These are phyloP conservation scores for Cystobasidium tubakii DNA, from an alignment of 768 basidiomycete species.

Conservation along the genomic window DNA sequence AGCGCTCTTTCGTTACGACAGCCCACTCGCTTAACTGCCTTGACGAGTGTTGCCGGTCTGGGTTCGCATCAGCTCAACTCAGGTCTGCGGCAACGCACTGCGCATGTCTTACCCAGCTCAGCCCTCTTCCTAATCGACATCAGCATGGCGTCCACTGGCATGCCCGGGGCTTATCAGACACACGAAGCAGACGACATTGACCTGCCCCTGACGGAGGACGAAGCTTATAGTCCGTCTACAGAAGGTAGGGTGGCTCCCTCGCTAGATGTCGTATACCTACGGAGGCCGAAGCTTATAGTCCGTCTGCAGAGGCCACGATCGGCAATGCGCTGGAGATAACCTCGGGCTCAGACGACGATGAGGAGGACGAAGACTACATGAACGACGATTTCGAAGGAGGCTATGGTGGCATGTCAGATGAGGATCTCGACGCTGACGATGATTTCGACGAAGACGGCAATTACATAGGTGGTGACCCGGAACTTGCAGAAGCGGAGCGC, in stretches of 20 bases:
- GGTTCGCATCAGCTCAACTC: too few species aligned
- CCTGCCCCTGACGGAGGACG: not conserved
- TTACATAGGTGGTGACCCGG: constrained; percentile 15
- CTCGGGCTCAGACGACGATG: not conserved
- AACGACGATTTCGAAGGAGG: not conserved
- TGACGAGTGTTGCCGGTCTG: too few species aligned
- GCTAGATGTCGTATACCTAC: too few species aligned
- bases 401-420: not conserved
- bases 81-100: too few species aligned
- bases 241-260: too few species aligned
- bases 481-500: constrained; percentile 29
- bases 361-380: constrained; percentile 20
- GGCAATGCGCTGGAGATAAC: not conserved
- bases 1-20: too few species aligned
- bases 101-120: too few species aligned
- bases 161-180: not conserved
- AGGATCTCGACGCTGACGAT: constrained; percentile 8
- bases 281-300: too few species aligned
- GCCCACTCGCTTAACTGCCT: too few species aligned
- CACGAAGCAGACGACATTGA: not conserved
- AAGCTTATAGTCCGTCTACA: constrained; percentile 2
- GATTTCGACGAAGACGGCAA: constrained; percentile 31
- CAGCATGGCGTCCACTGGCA: constrained; percentile 1
- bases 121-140: too few species aligned
- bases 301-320: not conserved